Conservation (phyloP, 169 alveolate genomes). For the Eimeria acervulina region DNA sequence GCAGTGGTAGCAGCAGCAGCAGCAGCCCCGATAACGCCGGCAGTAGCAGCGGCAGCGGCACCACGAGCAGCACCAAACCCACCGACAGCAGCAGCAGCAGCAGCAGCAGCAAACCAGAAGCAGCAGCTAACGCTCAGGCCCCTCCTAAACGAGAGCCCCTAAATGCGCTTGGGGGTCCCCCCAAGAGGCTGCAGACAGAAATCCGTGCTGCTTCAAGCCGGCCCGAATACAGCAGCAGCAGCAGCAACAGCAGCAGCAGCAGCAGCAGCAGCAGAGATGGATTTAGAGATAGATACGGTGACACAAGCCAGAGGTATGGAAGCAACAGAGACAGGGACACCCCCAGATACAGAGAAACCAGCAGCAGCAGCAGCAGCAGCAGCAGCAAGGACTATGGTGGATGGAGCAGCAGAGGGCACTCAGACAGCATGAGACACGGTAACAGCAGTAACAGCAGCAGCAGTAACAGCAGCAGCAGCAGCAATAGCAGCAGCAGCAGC, state of each 20-base stretch:
- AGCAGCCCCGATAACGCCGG: neutral
- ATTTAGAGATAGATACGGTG: neutral
- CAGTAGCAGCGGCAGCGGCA: neutral
- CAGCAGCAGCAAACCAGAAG: conserved; percentile 9
- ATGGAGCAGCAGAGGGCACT: neutral
- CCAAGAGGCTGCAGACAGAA: conserved; percentile 15
- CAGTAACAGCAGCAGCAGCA: neutral
- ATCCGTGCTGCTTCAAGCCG: conserved; percentile 33
- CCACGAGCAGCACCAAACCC: neutral
- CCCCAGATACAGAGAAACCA: neutral
- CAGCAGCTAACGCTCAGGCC: neutral
- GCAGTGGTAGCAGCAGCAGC: conserved; percentile 5
- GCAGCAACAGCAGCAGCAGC: conserved; percentile 50
- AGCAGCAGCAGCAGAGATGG: conserved; percentile 50
- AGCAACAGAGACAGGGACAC: neutral
- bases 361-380: neutral
- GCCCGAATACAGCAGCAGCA: neutral
- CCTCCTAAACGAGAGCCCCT: conserved; percentile 18
- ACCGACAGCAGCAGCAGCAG: conserved; percentile 15
- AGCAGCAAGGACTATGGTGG: neutral
- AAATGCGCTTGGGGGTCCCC: conserved; percentile 36
- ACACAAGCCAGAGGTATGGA: neutral
- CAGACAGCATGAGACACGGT: neutral
- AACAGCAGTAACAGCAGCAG: neutral
- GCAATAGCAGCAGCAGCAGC: neutral